Conservation (phyloP, 2,329 filamentous ascomycete species). For the Fusarium hostae region DNA sequence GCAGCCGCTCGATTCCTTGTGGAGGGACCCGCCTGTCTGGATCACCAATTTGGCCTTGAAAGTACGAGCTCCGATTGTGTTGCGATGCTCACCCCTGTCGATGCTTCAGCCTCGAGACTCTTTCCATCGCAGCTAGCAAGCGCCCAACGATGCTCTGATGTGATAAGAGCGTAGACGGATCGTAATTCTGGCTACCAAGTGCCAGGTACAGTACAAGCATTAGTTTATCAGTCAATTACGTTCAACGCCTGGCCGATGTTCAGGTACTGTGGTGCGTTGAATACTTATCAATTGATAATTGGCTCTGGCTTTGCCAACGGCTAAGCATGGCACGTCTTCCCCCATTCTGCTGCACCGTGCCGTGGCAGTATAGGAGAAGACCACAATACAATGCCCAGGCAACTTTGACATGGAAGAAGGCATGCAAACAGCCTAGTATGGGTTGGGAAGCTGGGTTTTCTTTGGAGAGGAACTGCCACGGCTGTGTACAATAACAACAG, state of each 20-base stretch:
- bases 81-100: constrained; percentile 26
- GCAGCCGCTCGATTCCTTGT: constrained; percentile 33
- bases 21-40: constrained; percentile 30
- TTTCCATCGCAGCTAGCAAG: constrained; percentile 28
- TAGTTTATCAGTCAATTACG: constrained; percentile 4
- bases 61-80: constrained; percentile 21
- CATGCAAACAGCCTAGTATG: constrained; percentile 19
- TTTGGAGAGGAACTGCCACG: background rate
- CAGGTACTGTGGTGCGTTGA: background rate
- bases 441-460: constrained; percentile 15
- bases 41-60: constrained; percentile 35
- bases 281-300: background rate
- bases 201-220: constrained; percentile 1
- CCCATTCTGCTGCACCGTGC: constrained; percentile 11
- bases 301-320: constrained; percentile 13
- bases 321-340: constrained; percentile 13
- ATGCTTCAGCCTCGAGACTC: constrained; percentile 18
- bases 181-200: background rate
- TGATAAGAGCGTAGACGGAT: constrained; percentile 11
- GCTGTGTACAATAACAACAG: background rate
- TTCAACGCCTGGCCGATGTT: background rate
- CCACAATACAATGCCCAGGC: constrained; percentile 16
- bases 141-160: constrained; percentile 22
- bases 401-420: constrained; percentile 5
- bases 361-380: constrained; percentile 11